Evolutionary conservation across 73 alveolate species (phyloP).

Genomic region (Stentor coeruleus): DNA sequence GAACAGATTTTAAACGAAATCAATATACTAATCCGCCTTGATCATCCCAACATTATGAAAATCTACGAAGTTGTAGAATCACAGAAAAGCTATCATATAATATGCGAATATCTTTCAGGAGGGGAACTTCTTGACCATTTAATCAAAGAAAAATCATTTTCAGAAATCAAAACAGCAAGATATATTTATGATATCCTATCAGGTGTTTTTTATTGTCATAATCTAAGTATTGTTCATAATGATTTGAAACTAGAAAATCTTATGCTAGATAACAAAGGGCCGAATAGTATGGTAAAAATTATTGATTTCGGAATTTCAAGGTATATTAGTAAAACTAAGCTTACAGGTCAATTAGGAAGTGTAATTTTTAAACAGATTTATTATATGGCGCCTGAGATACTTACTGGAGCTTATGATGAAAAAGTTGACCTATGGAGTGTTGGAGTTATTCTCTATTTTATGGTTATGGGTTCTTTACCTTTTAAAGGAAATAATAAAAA

Average conservation of each 20-base stretch:
- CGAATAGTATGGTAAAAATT: neutral
- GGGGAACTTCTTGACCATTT: conserved; percentile 52
- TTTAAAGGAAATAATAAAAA: conserved; percentile 55
- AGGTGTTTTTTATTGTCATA: neutral
- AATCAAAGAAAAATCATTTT: neutral
- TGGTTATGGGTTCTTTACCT: conserved; percentile 65
- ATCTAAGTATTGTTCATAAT: neutral
- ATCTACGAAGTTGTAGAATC: conserved; percentile 43
- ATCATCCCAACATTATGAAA: conserved; percentile 61
- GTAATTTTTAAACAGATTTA: conserved; percentile 1
- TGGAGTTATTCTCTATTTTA: conserved; percentile 62
- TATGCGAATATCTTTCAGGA: conserved; percentile 50
- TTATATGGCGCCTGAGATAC: conserved; percentile 16
- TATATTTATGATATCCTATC: neutral
- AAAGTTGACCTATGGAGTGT: conserved; percentile 77
- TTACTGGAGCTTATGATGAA: conserved; percentile 37
- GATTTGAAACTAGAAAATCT: neutral
- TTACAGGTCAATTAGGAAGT: neutral
- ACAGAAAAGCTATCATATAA: conserved; percentile 33
- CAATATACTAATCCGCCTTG: conserved; percentile 43
- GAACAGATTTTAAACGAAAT: conserved; percentile 26
- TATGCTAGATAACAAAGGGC: neutral
- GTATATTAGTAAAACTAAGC: neutral
- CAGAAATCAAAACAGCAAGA: neutral
- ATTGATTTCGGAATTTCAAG: neutral